phyloP scores from a whole-genome alignment of 371 early-diverging fungal species.

The Apophysomyces variabilis region DNA sequence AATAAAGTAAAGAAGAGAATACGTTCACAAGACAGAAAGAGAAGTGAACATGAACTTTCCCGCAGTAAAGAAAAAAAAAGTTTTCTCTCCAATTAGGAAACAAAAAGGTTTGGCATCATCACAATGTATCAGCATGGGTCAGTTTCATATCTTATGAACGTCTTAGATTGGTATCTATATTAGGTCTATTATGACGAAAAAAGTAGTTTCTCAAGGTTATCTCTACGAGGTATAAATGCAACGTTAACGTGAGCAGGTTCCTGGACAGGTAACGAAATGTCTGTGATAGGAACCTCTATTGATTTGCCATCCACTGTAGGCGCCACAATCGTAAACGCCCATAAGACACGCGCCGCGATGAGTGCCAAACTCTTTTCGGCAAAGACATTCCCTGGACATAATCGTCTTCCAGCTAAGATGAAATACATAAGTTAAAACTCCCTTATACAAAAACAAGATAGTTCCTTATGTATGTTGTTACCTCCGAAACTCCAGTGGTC shows the following conservation, averaged over 20 bases:
- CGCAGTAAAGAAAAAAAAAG: background rate
- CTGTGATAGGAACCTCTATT: background rate
- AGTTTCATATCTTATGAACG: constrained; percentile 1
- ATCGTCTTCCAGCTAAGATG: background rate
- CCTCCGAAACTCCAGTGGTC: constrained; percentile 26
- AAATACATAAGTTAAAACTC: too few species aligned
- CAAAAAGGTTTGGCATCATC: too few species aligned
- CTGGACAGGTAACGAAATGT: constrained; percentile 1
- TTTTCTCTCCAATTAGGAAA: too few species aligned
- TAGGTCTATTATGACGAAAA: constrained; percentile 2
- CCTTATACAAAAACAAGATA: too few species aligned
- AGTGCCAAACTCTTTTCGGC: too few species aligned
- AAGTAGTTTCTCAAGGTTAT: background rate
- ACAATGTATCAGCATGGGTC: background rate
- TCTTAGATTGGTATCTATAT: background rate
- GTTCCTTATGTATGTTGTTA: too few species aligned
- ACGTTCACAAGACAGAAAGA: background rate
- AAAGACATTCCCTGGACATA: too few species aligned
- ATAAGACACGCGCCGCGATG: background rate
- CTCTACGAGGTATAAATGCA: background rate
- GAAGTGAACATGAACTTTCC: background rate
- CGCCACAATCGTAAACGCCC: background rate
- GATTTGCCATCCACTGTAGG: background rate
- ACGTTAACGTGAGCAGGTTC: background rate
- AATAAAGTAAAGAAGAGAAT: background rate